Evolutionary conservation across 2,329 filamentous ascomycete species (phyloP).

Genomic region (Trichoderma sp.): DNA sequence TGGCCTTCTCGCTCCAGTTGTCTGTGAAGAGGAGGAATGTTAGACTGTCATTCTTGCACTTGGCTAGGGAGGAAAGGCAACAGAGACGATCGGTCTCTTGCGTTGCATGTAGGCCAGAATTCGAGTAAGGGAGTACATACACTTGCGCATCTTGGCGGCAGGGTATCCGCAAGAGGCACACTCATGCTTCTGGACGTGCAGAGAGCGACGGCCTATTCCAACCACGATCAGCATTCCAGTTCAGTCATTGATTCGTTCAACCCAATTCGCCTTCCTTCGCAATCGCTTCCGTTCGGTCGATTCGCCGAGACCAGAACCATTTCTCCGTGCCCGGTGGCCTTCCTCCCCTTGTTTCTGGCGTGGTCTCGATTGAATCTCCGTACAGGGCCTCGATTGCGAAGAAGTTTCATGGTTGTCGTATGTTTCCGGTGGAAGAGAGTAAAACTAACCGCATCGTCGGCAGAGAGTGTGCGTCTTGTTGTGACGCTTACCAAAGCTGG

Average conservation of each 20-base stretch:
- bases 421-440: conserved; percentile 11
- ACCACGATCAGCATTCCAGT: conserved; percentile 30
- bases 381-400: not conserved
- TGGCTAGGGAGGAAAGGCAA: not conserved
- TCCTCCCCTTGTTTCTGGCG: conserved; percentile 18
- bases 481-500: conserved; percentile 69
- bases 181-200: conserved; percentile 99
- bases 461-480: conserved; percentile 99
- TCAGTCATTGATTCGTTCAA: conserved; percentile 2
- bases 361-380: conserved; percentile 10
- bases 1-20: conserved; percentile 99
- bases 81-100: not conserved
- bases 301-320: not conserved
- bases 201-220: conserved; percentile 79
- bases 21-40: conserved; percentile 52
- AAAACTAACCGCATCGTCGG: conserved; percentile 91
- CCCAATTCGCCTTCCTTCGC: not conserved
- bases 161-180: conserved; percentile 96
- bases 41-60: conserved; percentile 1
- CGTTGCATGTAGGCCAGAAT: not conserved
- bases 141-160: conserved; percentile 95
- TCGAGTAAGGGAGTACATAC: conserved; percentile 64
- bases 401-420: conserved; percentile 1
- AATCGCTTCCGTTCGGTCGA: not conserved
- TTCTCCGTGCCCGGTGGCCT: not conserved